phyloP scores from a whole-genome alignment of 1,284 basidiomycete genomes.

The Stygiomarasmius scandens region DNA sequence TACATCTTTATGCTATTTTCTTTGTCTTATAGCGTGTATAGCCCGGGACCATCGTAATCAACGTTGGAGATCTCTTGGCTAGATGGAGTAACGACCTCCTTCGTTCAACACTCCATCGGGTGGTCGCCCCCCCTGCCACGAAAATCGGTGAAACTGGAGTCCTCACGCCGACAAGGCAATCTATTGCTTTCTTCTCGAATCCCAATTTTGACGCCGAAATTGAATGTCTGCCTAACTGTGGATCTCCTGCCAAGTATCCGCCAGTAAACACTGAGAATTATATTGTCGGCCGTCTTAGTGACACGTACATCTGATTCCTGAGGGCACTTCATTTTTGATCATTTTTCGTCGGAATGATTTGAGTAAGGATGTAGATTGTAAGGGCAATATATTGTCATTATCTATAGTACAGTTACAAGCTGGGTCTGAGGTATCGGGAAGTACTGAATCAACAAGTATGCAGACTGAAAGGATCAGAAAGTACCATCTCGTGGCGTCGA shows the following conservation, averaged over 20 bases:
- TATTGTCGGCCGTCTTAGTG: constrained; percentile 70
- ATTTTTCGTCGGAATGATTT: constrained; percentile 10
- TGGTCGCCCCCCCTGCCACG: constrained; percentile 67
- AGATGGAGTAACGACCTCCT: constrained; percentile 86
- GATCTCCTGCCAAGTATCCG: constrained; percentile 60
- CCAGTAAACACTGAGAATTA: constrained; percentile 76
- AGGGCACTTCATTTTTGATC: too few species aligned
- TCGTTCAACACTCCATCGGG: constrained; percentile 79
- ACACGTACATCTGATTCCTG: constrained; percentile 46
- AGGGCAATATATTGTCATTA: too few species aligned
- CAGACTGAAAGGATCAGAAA: too few species aligned
- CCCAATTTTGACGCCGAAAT: constrained; percentile 75
- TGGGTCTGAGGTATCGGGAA: too few species aligned
- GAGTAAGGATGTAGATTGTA: too few species aligned
- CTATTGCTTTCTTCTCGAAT: constrained; percentile 88
- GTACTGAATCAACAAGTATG: too few species aligned
- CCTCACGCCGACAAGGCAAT: constrained; percentile 70
- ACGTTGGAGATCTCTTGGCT: constrained; percentile 80
- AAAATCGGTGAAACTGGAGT: constrained; percentile 51
- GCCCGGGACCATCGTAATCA: constrained; percentile 82
- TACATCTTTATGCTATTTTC: constrained; percentile 10
- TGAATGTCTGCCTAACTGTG: constrained; percentile 74
- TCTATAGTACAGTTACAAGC: too few species aligned
- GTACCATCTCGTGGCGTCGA: too few species aligned
- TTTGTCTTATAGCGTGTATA: constrained; percentile 31